Percentiles rank a stretch among this genome's conserved stretches.
These are phyloP conservation scores for Noccaea bulbosa DNA, from an alignment of 345 rosid species.

Conservation along the genomic window DNA sequence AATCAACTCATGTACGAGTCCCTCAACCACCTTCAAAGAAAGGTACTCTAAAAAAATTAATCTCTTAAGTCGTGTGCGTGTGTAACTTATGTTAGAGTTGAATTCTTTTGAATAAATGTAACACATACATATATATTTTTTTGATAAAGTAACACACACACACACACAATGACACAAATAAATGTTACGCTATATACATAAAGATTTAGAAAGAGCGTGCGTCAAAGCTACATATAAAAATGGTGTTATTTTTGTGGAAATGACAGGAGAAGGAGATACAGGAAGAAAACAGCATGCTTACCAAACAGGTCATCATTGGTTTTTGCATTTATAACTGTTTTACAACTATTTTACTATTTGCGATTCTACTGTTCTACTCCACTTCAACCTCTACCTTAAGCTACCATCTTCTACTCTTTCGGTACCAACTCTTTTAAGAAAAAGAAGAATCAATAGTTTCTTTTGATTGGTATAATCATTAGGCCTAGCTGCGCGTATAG, in stretches of 20 bases:
- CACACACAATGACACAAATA: no score
- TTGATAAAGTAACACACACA: no score
- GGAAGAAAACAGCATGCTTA: slow-evolving; percentile 67
- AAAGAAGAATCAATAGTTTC: slow-evolving; percentile 3
- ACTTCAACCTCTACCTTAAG: slow-evolving; percentile 32
- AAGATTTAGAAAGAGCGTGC: not conserved
- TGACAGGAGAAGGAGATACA: slow-evolving; percentile 70
- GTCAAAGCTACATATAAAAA: slow-evolving; percentile 1
- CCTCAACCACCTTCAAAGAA: slow-evolving; percentile 74
- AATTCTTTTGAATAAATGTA: not conserved
- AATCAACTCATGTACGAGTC: slow-evolving; percentile 86
- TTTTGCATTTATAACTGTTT: slow-evolving; percentile 24
- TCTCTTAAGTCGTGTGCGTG: slow-evolving; percentile 6
- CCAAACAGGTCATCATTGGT: slow-evolving; percentile 61
- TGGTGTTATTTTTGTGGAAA: slow-evolving; percentile 27
- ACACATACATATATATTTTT: not conserved
- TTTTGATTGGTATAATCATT: slow-evolving; percentile 39
- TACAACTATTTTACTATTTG: slow-evolving; percentile 33
- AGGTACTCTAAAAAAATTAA: slow-evolving; percentile 48
- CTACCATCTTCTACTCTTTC: slow-evolving; percentile 32
- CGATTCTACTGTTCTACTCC: slow-evolving; percentile 33
- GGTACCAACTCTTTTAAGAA: slow-evolving; percentile 31
- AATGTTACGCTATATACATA: not conserved
- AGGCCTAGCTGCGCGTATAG: slow-evolving; percentile 30
- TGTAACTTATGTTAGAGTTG: slow-evolving; percentile 1